Evolutionary conservation across 2,329 filamentous ascomycete species (phyloP).

Genomic region (Harringtonia lauricola): DNA sequence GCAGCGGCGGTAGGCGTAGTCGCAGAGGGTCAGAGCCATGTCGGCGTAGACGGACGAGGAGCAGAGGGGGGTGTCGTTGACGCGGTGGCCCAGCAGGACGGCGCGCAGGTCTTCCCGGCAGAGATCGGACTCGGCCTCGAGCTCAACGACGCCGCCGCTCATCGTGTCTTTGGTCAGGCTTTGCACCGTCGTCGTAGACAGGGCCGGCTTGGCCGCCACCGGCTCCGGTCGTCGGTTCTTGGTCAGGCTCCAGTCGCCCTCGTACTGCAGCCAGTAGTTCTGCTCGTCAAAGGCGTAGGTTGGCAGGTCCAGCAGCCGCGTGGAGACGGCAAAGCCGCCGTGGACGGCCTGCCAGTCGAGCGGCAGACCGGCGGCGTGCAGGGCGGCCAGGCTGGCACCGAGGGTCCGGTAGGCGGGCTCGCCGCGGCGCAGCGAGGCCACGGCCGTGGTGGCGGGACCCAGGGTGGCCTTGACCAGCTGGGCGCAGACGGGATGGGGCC

Average conservation of each 20-base stretch:
- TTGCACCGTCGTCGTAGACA: constrained; percentile 56
- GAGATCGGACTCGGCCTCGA: constrained; percentile 57
- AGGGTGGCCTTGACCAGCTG: constrained; percentile 58
- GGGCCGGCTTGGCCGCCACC: constrained; percentile 34
- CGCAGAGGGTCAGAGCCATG: constrained; percentile 42
- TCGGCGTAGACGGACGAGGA: constrained; percentile 45
- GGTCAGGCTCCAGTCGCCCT: constrained; percentile 59
- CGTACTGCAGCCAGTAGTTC: constrained; percentile 55
- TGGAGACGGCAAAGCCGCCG: constrained; percentile 29
- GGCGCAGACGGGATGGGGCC: constrained; percentile 60
- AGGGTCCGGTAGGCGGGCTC: constrained; percentile 57
- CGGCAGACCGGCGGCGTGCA: constrained; percentile 50
- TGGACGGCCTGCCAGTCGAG: constrained; percentile 65
- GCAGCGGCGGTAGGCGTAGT: constrained; percentile 56
- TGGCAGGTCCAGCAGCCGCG: constrained; percentile 49
- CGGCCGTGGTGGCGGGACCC: constrained; percentile 38
- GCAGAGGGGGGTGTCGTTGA: constrained; percentile 56
- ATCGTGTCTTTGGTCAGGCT: constrained; percentile 51
- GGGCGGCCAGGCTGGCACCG: constrained; percentile 39
- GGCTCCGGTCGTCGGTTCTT: constrained; percentile 49
- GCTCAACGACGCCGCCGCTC: constrained; percentile 43
- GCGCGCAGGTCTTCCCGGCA: constrained; percentile 50
- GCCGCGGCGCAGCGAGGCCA: constrained; percentile 50
- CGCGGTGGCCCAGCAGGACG: constrained; percentile 52
- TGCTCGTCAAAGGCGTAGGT: constrained; percentile 63